A percentile compares a stretch with the other conserved stretches of the same genome.
Conservation (phyloP, 371 early-diverging fungal genomes). For the Haplosporangium sp. region DNA sequence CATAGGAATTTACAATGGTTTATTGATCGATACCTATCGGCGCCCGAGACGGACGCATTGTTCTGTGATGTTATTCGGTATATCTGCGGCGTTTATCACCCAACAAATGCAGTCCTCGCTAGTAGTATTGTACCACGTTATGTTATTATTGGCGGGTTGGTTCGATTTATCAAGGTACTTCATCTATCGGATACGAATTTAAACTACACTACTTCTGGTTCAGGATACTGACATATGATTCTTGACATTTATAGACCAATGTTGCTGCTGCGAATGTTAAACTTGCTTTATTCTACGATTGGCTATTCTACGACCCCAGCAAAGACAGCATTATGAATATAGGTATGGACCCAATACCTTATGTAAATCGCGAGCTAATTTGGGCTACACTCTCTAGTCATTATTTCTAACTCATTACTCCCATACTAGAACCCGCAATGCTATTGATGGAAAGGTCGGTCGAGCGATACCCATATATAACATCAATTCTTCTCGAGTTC, state of each 20-base stretch:
- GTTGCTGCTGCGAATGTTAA: conserved; percentile 76
- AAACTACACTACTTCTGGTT: no score
- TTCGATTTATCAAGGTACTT: conserved; percentile 70
- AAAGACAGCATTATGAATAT: conserved; percentile 84
- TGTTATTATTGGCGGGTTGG: conserved; percentile 73
- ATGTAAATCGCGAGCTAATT: not conserved
- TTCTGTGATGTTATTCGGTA: conserved; percentile 81
- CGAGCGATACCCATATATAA: conserved; percentile 74
- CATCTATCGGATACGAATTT: not conserved
- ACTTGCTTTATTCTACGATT: conserved; percentile 81
- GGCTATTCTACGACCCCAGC: conserved; percentile 78
- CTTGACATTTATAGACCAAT: conserved; percentile 53
- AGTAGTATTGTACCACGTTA: conserved; percentile 84
- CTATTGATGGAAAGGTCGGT: conserved; percentile 78
- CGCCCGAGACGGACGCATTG: conserved; percentile 73
- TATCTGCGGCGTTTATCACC: conserved; percentile 83
- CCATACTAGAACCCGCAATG: conserved; percentile 74
- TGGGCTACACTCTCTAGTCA: no score
- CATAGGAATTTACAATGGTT: conserved; percentile 78
- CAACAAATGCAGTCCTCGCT: conserved; percentile 79
- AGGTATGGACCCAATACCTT: conserved; percentile 52
- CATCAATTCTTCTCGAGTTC: conserved; percentile 74
- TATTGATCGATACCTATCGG: conserved; percentile 67
- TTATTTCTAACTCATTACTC: not conserved
- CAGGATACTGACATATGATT: not conserved